phyloP scores from a whole-genome alignment of 2,329 filamentous ascomycete genomes.

The Sporothrix inflata region DNA sequence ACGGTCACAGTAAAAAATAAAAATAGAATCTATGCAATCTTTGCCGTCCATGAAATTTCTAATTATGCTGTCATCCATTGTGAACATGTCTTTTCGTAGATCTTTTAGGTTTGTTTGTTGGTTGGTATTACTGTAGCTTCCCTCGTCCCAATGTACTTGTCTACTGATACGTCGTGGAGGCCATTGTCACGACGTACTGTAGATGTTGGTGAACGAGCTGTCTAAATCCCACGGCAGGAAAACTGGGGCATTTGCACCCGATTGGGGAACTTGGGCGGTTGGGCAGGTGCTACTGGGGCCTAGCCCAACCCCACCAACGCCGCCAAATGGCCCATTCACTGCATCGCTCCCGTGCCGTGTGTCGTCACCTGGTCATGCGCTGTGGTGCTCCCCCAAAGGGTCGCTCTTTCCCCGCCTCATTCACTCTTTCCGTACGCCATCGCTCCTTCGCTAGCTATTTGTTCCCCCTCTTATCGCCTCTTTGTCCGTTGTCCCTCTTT shows the following conservation, averaged over 20 bases:
- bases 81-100: neutral
- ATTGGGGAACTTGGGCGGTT: conserved; percentile 5
- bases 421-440: neutral
- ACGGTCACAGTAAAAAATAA: neutral
- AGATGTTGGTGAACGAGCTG: neutral
- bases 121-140: neutral
- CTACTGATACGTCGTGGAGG: too few species aligned
- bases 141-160: too few species aligned
- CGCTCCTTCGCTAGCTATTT: conserved; percentile 6
- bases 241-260: neutral
- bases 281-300: neutral
- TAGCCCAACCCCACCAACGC: conserved; percentile 13
- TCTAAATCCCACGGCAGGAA: too few species aligned
- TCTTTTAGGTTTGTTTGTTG: neutral
- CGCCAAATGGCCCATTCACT: neutral
- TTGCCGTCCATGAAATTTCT: neutral
- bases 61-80: neutral
- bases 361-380: conserved; percentile 24
- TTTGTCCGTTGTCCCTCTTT: neutral
- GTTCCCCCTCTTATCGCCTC: conserved; percentile 3
- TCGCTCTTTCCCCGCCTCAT: conserved; percentile 9
- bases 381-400: conserved; percentile 1
- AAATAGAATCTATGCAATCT: neutral
- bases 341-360: conserved; percentile 6
- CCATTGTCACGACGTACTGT: too few species aligned